A percentile compares a stretch with the other conserved stretches of the same genome.
Evolutionary conservation across 768 basidiomycete species (phyloP).

Genomic region (Saitozyma podzolica): DNA sequence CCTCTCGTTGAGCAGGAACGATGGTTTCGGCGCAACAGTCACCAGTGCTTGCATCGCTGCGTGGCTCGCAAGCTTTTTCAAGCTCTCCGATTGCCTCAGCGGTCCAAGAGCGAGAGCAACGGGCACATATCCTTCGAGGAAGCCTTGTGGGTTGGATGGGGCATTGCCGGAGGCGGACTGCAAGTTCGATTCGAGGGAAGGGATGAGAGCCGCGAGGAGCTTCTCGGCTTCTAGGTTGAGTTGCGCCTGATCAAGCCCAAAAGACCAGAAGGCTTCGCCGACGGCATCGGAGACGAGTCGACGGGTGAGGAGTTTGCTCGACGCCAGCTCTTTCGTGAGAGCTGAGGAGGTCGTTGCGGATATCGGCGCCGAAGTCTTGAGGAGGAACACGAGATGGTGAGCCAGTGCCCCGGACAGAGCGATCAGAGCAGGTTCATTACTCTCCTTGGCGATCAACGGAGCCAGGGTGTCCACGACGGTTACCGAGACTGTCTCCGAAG

Average conservation of each 20-base stretch:
- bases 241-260: constrained; percentile 37
- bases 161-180: constrained; percentile 68
- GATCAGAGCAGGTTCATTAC: constrained; percentile 66
- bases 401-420: constrained; percentile 63
- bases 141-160: constrained; percentile 63
- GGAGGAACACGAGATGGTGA: constrained; percentile 62
- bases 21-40: constrained; percentile 65
- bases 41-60: constrained; percentile 44
- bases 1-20: constrained; percentile 85
- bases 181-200: constrained; percentile 68
- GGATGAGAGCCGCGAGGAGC: constrained; percentile 62
- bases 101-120: constrained; percentile 68
- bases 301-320: constrained; percentile 63
- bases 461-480: constrained; percentile 56
- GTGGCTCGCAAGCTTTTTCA: constrained; percentile 37
- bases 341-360: constrained; percentile 57
- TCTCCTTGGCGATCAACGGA: constrained; percentile 68
- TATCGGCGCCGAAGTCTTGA: constrained; percentile 57
- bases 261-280: constrained; percentile 64
- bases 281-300: constrained; percentile 66
- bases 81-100: constrained; percentile 56
- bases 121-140: constrained; percentile 83
- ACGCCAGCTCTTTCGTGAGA: constrained; percentile 71
- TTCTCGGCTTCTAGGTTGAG: constrained; percentile 56
- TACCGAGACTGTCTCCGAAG: constrained; percentile 60